Percentiles rank a stretch among this genome's conserved stretches.
Evolutionary conservation across 176 grass and related monocot genomes (phyloP).

Genomic region (Phragmites australis): DNA sequence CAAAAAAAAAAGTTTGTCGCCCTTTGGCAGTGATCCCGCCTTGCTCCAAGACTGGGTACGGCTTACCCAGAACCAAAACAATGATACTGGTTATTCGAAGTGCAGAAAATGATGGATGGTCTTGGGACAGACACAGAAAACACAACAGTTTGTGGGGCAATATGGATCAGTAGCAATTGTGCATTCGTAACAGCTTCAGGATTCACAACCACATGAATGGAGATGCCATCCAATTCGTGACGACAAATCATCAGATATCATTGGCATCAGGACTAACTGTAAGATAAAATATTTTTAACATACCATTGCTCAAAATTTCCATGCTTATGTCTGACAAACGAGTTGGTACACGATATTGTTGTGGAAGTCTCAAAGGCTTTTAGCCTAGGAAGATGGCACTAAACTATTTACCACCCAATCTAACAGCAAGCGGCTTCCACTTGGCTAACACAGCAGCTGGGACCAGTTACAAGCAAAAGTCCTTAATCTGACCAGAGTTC

Average conservation of each 20-base stretch:
- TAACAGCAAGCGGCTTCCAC: slow-evolving; percentile 16
- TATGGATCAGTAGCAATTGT: background rate
- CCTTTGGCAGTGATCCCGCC: too few relatives aligned
- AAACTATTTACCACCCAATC: slow-evolving; percentile 36
- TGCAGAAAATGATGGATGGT: too few relatives aligned
- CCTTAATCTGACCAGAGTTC: background rate
- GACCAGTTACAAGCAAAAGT: background rate
- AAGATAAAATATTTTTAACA: background rate
- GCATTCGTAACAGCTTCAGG: background rate
- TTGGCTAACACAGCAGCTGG: background rate
- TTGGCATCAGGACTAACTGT: background rate
- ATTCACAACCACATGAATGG: background rate
- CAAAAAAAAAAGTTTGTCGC: too few relatives aligned
- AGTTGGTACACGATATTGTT: background rate
- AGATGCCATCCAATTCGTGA: background rate
- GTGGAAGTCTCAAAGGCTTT: background rate
- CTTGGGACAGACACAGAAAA: background rate
- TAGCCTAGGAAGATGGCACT: slow-evolving; percentile 21
- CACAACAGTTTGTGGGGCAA: background rate
- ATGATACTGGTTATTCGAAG: background rate
- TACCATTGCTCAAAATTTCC: slow-evolving; percentile 22
- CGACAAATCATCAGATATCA: background rate
- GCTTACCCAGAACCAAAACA: background rate
- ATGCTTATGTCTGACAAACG: slow-evolving; percentile 9
- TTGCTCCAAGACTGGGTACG: too few relatives aligned